Evolutionary conservation across 176 grass and related monocot species (phyloP).

Genomic region (Miscanthus lutarioriparius): DNA sequence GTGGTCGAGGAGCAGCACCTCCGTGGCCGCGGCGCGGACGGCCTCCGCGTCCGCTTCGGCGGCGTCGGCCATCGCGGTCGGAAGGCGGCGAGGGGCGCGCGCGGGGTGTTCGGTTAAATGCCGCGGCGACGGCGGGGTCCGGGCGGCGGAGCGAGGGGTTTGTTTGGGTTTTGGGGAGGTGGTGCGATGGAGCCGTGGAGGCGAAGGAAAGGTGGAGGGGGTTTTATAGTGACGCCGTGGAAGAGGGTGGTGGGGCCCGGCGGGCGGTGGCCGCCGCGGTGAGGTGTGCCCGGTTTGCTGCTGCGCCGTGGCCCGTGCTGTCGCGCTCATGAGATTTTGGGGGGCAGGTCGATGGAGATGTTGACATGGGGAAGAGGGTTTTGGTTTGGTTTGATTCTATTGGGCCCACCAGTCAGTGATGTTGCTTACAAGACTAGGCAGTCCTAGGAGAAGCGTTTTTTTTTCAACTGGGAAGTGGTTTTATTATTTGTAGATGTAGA

Average conservation of each 20-base stretch:
- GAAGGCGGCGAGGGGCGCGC: not conserved
- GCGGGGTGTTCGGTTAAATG: not conserved
- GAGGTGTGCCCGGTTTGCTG: not conserved
- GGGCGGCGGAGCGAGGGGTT: not conserved
- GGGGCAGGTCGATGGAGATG: not conserved
- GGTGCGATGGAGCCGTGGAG: not conserved
- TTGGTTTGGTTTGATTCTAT: not conserved
- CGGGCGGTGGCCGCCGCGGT: not conserved
- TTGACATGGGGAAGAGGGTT: not conserved
- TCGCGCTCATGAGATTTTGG: not conserved
- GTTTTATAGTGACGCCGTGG: slow-evolving; percentile 10
- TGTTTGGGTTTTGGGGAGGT: not conserved
- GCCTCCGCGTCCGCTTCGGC: not conserved
- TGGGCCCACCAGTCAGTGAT: not conserved
- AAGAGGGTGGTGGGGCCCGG: not conserved
- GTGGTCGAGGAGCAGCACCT: slow-evolving; percentile 10
- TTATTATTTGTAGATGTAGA: too few species aligned
- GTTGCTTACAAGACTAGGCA: not conserved
- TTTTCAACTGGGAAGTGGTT: not conserved
- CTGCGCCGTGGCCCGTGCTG: not conserved
- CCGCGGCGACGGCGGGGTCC: not conserved
- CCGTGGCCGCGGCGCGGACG: slow-evolving; percentile 8
- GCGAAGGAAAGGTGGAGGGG: not conserved
- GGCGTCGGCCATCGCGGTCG: not conserved
- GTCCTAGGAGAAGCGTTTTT: not conserved